These are phyloP conservation scores for Trematosphaeria pertusa DNA, from an alignment of 2,329 filamentous ascomycete genomes.

Conservation along the genomic window DNA sequence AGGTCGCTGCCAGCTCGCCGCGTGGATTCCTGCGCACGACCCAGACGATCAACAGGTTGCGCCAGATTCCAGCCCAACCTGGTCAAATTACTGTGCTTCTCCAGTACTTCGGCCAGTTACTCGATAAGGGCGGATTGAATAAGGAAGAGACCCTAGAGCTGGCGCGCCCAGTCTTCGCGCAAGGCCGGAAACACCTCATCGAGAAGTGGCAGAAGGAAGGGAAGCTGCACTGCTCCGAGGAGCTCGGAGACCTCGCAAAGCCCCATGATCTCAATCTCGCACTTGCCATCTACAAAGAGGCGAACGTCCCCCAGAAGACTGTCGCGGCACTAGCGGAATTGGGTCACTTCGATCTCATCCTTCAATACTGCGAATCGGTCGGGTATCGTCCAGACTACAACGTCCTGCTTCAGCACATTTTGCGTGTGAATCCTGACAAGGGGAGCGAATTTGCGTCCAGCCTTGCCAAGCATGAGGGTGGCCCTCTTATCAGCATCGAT, in stretches of 20 bases:
- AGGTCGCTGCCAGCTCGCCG: constrained; percentile 95
- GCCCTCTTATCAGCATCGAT: constrained; percentile 88
- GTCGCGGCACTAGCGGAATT: constrained; percentile 95
- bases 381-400: constrained; percentile 97
- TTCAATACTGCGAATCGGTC: constrained; percentile 84
- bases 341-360: constrained; percentile 95
- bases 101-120: constrained; percentile 96
- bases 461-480: constrained; percentile 86
- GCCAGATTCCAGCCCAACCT: constrained; percentile 78
- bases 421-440: constrained; percentile 90
- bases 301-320: constrained; percentile 90
- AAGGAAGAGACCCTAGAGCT: constrained; percentile 93
- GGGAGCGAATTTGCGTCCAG: constrained; percentile 93
- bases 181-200: constrained; percentile 92
- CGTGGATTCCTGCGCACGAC: constrained; percentile 92
- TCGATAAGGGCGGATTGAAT: constrained; percentile 94
- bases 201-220: constrained; percentile 98
- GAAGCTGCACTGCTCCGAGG: constrained; percentile 95
- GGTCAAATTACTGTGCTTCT: constrained; percentile 93
- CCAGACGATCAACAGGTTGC: constrained; percentile 96
- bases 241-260: constrained; percentile 92
- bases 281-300: constrained; percentile 86
- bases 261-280: constrained; percentile 89
- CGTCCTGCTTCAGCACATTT: constrained; percentile 88
- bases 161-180: constrained; percentile 87